phyloP scores from a whole-genome alignment of 2,329 filamentous ascomycete genomes.

The Geosmithia putterillii region DNA sequence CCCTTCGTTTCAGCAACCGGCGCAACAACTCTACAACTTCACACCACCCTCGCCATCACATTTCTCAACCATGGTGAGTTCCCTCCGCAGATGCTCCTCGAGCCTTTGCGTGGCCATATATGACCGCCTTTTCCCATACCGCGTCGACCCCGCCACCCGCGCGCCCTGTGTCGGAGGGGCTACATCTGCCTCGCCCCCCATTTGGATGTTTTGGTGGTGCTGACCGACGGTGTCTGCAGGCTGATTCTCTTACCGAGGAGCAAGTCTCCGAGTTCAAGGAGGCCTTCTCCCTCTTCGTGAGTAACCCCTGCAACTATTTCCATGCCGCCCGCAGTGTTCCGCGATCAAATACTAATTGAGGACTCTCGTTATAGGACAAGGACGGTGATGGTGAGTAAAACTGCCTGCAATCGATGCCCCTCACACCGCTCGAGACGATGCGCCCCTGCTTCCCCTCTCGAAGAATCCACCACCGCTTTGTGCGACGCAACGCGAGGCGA shows the following conservation, averaged over 20 bases:
- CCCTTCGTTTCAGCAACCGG: neutral
- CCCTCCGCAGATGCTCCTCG: neutral
- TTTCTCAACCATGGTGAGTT: slow-evolving; percentile 4
- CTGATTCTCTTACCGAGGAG: slow-evolving; percentile 97
- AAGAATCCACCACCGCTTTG: no score
- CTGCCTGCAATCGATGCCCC: neutral
- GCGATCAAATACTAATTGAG: slow-evolving; percentile 10
- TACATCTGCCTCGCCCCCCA: slow-evolving; percentile 3
- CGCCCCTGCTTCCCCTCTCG: neutral
- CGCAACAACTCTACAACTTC: neutral
- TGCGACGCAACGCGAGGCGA: neutral
- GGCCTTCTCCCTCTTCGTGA: slow-evolving; percentile 98
- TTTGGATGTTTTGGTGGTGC: slow-evolving; percentile 3
- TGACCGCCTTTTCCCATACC: neutral
- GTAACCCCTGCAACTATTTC: slow-evolving; percentile 20
- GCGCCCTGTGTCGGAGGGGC: slow-evolving; percentile 11
- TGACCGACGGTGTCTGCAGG: slow-evolving; percentile 39
- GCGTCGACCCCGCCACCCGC: neutral
- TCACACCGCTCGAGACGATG: neutral
- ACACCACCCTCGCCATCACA: neutral
- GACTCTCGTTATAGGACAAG: slow-evolving; percentile 47
- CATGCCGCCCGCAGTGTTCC: neutral
- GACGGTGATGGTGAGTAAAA: slow-evolving; percentile 75
- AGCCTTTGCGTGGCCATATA: neutral
- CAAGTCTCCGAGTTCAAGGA: slow-evolving; percentile 99